Evolutionary conservation across 2,329 filamentous ascomycete species (phyloP).

Genomic region (Penicillium olsonii): DNA sequence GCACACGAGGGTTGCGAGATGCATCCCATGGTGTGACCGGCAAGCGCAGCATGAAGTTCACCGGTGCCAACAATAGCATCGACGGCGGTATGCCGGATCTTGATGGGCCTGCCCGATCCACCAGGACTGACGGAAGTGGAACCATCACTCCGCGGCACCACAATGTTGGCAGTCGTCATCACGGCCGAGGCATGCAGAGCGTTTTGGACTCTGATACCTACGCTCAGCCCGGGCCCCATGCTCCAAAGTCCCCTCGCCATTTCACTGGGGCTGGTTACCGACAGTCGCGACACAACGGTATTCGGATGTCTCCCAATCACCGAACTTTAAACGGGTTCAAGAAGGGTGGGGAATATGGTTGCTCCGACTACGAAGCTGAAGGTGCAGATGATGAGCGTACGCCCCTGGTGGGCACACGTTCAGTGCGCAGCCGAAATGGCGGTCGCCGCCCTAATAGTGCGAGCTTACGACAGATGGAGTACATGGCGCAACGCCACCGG

Average conservation of each 20-base stretch:
- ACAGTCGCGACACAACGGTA: slow-evolving; percentile 70
- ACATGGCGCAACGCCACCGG: slow-evolving; percentile 65
- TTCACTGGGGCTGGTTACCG: slow-evolving; percentile 56
- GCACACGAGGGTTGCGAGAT: slow-evolving; percentile 69
- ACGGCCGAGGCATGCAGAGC: slow-evolving; percentile 71
- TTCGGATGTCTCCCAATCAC: slow-evolving; percentile 57
- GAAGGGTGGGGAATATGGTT: slow-evolving; percentile 64
- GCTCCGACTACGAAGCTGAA: slow-evolving; percentile 80
- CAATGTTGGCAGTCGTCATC: slow-evolving; percentile 67
- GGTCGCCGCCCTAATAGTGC: slow-evolving; percentile 56
- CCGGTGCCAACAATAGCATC: slow-evolving; percentile 68
- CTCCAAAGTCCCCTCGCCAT: slow-evolving; percentile 64
- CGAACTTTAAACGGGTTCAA: slow-evolving; percentile 49
- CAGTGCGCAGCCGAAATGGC: slow-evolving; percentile 58
- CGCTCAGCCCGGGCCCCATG: slow-evolving; percentile 57
- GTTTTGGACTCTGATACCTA: slow-evolving; percentile 79
- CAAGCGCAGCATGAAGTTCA: slow-evolving; percentile 97
- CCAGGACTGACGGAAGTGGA: slow-evolving; percentile 60
- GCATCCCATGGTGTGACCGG: slow-evolving; percentile 63
- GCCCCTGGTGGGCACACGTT: slow-evolving; percentile 69
- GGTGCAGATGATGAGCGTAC: slow-evolving; percentile 86
- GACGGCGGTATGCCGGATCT: slow-evolving; percentile 69
- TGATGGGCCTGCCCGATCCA: slow-evolving; percentile 60
- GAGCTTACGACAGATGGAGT: slow-evolving; percentile 70
- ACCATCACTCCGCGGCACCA: slow-evolving; percentile 69